phyloP scores from a whole-genome alignment of 2,329 filamentous ascomycete genomes.

The Hyphodiscus sp. region DNA sequence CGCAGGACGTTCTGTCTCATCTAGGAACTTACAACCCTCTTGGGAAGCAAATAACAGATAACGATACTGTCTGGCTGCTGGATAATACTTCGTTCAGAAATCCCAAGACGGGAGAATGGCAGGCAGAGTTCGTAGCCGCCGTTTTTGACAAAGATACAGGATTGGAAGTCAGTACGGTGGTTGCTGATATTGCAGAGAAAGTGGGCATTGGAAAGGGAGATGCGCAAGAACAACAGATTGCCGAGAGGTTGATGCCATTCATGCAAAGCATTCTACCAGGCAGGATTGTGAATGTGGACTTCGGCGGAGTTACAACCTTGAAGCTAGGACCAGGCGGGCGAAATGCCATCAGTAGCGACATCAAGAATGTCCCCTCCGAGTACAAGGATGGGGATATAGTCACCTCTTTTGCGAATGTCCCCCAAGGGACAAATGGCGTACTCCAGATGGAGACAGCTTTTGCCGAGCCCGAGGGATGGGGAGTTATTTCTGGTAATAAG shows the following conservation, averaged over 20 bases:
- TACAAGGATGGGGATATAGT: conserved; percentile 41
- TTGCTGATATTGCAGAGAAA: conserved; percentile 63
- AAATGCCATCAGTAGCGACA: conserved; percentile 65
- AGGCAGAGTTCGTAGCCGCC: conserved; percentile 76
- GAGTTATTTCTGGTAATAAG: conserved; percentile 62
- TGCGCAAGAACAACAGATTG: conserved; percentile 54
- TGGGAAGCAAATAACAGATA: conserved; percentile 48
- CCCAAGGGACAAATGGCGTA: conserved; percentile 46
- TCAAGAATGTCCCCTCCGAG: conserved; percentile 43
- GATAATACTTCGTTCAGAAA: conserved; percentile 79
- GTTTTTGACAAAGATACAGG: conserved; percentile 71
- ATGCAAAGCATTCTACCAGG: conserved; percentile 68
- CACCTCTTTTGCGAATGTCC: conserved; percentile 42
- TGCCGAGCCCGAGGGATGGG: conserved; percentile 74
- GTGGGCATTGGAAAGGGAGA: conserved; percentile 56
- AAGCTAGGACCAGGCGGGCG: conserved; percentile 63
- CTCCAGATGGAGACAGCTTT: conserved; percentile 65
- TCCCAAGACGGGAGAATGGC: conserved; percentile 50
- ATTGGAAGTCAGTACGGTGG: conserved; percentile 58
- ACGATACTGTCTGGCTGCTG: conserved; percentile 77
- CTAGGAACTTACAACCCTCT: conserved; percentile 50
- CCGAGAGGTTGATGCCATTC: conserved; percentile 67
- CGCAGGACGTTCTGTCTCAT: conserved; percentile 40
- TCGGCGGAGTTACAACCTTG: conserved; percentile 40
- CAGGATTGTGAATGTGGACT: conserved; percentile 57